Evolutionary conservation across 371 early-diverging fungal species (phyloP).

Genomic region (Syncephalastrum racemosum): DNA sequence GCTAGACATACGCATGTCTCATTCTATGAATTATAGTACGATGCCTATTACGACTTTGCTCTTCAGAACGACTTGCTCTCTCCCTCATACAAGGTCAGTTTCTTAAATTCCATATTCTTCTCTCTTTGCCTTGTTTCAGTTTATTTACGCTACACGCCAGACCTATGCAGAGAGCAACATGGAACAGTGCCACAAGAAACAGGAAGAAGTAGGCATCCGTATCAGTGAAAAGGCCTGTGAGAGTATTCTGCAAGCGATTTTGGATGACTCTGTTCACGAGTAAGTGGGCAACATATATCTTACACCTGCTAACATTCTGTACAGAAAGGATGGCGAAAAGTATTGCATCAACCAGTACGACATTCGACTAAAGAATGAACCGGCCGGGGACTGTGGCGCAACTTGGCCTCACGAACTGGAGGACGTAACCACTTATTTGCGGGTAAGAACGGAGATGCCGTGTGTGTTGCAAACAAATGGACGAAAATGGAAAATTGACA

Average conservation of each 20-base stretch:
- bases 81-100: constrained; percentile 35
- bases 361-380: constrained; percentile 65
- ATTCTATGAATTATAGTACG: constrained; percentile 38
- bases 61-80: constrained; percentile 39
- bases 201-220: constrained; percentile 25
- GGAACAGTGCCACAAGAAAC: constrained; percentile 21
- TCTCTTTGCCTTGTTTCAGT: not conserved
- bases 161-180: constrained; percentile 17
- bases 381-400: constrained; percentile 68
- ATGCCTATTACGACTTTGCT: constrained; percentile 53
- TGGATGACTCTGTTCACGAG: constrained; percentile 32
- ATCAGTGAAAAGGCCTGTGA: constrained; percentile 27
- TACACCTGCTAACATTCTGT: not conserved
- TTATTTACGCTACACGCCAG: constrained; percentile 3
- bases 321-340: constrained; percentile 13
- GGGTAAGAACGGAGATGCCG: constrained; percentile 32
- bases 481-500: not conserved
- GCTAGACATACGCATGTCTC: not conserved
- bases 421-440: constrained; percentile 61
- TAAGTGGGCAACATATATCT: constrained; percentile 14
- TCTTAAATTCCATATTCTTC: too few relatives aligned
- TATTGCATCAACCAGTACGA: constrained; percentile 84
- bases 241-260: constrained; percentile 23
- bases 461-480: too few relatives aligned
- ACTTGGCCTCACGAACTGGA: constrained; percentile 74